Conservation (phyloP, 768 basidiomycete genomes). For the Kwoniella sp. region DNA sequence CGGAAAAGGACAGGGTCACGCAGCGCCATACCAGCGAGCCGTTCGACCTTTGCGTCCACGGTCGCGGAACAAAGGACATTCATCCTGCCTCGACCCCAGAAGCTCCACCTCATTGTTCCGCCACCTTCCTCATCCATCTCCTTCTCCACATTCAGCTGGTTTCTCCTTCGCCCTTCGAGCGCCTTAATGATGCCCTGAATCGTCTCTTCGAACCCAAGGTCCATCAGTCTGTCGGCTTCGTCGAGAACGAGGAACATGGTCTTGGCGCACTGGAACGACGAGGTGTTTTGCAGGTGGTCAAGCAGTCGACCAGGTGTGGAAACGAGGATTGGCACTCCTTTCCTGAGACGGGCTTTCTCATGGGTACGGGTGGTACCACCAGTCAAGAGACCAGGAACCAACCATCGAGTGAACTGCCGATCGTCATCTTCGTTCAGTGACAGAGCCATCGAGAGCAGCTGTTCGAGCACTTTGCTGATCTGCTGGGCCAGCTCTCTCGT, state of each 20-base stretch:
- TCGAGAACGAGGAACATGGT: constrained; percentile 94
- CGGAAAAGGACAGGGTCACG: constrained; percentile 78
- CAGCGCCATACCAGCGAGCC: constrained; percentile 77
- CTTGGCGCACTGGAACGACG: constrained; percentile 85
- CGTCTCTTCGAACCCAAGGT: constrained; percentile 94
- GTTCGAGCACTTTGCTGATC: constrained; percentile 89
- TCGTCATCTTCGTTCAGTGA: constrained; percentile 50
- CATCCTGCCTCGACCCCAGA: constrained; percentile 57
- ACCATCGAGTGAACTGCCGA: constrained; percentile 63
- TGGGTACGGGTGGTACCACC: constrained; percentile 92
- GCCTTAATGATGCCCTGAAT: constrained; percentile 83
- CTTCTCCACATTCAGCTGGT: constrained; percentile 56
- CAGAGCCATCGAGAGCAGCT: constrained; percentile 67
- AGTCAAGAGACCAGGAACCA: constrained; percentile 85
- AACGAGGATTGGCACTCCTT: constrained; percentile 91
- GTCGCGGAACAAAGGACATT: constrained; percentile 96
- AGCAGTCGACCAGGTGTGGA: constrained; percentile 91
- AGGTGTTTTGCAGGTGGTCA: constrained; percentile 93
- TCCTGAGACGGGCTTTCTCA: constrained; percentile 90
- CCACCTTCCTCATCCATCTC: constrained; percentile 49
- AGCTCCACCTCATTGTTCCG: constrained; percentile 43
- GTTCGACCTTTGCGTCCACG: constrained; percentile 89
- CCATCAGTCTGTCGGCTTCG: constrained; percentile 96
- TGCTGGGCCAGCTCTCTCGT: constrained; percentile 95
- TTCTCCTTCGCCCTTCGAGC: constrained; percentile 72